These are phyloP conservation scores for Colletotrichum coccodes DNA, from an alignment of 2,329 filamentous ascomycete species.

Conservation along the genomic window DNA sequence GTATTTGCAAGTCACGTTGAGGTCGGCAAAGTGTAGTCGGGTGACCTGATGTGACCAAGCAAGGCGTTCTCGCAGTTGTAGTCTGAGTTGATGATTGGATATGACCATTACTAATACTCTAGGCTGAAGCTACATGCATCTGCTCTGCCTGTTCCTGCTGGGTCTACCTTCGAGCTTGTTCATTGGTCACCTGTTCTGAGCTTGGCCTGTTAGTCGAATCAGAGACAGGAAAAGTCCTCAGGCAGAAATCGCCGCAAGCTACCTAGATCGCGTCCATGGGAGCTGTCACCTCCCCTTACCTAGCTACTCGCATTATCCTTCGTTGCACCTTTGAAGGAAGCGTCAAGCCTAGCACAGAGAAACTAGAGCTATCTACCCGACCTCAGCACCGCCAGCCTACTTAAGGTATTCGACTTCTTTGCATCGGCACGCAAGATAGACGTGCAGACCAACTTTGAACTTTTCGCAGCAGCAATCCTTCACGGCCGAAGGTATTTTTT, in stretches of 20 bases:
- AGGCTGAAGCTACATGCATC: not conserved
- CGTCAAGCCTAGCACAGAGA: not conserved
- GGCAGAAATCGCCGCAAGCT: conserved; percentile 14
- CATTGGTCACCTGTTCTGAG: conserved; percentile 8
- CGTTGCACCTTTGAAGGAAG: not conserved
- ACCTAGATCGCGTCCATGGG: not conserved
- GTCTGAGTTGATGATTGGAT: not conserved
- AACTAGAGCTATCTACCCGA: not conserved
- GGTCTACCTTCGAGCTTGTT: not conserved
- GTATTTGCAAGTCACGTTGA: not conserved
- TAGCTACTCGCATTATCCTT: not conserved
- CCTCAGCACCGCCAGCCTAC: not conserved
- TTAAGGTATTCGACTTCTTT: conserved; percentile 8
- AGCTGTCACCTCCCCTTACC: not conserved
- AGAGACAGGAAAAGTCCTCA: not conserved
- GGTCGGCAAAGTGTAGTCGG: not conserved
- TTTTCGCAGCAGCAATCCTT: not conserved
- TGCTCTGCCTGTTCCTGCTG: conserved; percentile 11
- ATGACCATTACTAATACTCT: not conserved
- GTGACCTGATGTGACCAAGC: not conserved
- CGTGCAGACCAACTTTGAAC: not conserved
- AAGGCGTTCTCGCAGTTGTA: not conserved
- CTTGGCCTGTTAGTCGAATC: conserved; percentile 3
- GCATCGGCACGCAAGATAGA: not conserved
- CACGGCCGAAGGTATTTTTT: not conserved